Percentiles rank a stretch among this genome's conserved stretches.
Evolutionary conservation across 768 basidiomycete species (phyloP).

Genomic region (Tylopilus felleus): DNA sequence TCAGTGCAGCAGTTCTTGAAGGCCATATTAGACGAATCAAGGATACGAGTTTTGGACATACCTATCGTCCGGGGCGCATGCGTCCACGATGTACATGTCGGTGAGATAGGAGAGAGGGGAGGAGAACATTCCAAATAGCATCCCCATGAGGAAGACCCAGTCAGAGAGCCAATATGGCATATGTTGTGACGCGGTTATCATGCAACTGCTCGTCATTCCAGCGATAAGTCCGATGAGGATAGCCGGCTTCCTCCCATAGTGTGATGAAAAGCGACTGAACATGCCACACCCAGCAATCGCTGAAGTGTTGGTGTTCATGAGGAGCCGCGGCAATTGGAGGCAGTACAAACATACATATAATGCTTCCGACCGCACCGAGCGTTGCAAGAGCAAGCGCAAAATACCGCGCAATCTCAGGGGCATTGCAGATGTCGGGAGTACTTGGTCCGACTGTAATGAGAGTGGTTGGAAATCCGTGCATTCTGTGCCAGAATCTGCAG

Average conservation of each 20-base stretch:
- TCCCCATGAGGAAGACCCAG: conserved; percentile 18
- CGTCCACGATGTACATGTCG: conserved; percentile 30
- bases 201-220: conserved; percentile 9
- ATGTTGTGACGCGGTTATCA: conserved; percentile 18
- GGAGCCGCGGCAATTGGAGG: not conserved
- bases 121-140: conserved; percentile 17
- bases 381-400: conserved; percentile 22
- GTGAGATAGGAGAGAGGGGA: conserved; percentile 18
- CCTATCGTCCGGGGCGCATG: conserved; percentile 25
- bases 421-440: conserved; percentile 17
- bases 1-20: conserved; percentile 26
- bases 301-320: conserved; percentile 7
- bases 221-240: conserved; percentile 11
- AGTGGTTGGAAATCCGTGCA: conserved; percentile 4
- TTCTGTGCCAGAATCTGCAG: conserved; percentile 24
- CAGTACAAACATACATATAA: conserved; percentile 18
- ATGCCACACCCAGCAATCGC: conserved; percentile 24
- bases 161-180: conserved; percentile 12
- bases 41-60: not conserved
- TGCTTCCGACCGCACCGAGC: conserved; percentile 12
- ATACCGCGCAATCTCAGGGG: conserved; percentile 18
- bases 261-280: conserved; percentile 24
- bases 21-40: conserved; percentile 2
- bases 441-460: conserved; percentile 9
- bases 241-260: conserved; percentile 25